Evolutionary conservation across 2,329 filamentous ascomycete genomes (phyloP), one percentile per base, ranked within the genome.

Genomic region (Dactylellina haptotyla): DNA sequence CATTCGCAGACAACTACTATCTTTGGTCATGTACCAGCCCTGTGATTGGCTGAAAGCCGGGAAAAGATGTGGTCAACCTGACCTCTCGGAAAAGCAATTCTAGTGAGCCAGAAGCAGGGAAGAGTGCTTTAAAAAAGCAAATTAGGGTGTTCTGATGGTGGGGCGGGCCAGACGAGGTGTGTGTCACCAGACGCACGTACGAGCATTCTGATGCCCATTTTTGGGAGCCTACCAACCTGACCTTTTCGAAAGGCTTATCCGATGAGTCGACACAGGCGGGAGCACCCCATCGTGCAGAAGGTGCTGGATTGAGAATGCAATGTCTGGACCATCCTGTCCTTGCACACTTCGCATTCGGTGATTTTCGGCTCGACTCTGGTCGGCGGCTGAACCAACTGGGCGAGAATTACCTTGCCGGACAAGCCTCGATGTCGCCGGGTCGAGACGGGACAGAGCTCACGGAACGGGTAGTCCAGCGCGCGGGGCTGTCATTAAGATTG

Each of bases 1-100:
- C 67, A 58, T 72, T 65, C 67, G 67, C 67, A 65, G 67, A 72
- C 67, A 72, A 72, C 59, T 65, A 34, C 67, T 72, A 72, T 72
- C 67, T 72, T 72, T 72, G 67, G 67, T 72, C 67, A 72, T 65
- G 67, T 72, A 50, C 53, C 23, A 32, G 50, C 16, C 59, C 28
- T 34, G 6, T 65, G 67, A 72, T 72, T 72, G 67, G 67, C 54
- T 39, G 43, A 28, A 39, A 23, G 51, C 43, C n/a, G 18, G 41
- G 26, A 48, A 48, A 51, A 51, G 51, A 72, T 54, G 46, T 57
- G 59, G 67, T 65, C 67, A 72, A 50, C 37, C 43, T 72, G 67
- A 72, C 67, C 57, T 53, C 34, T 41, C 30, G 8, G 20, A 45
- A 53, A 41, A 41, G 32, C 53, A 57, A 57, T 23, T 41, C 16